Evolutionary conservation across 2,329 filamentous ascomycete species (phyloP), one percentile per base, ranked within the genome.

Genomic region (Didymella sp.): DNA sequence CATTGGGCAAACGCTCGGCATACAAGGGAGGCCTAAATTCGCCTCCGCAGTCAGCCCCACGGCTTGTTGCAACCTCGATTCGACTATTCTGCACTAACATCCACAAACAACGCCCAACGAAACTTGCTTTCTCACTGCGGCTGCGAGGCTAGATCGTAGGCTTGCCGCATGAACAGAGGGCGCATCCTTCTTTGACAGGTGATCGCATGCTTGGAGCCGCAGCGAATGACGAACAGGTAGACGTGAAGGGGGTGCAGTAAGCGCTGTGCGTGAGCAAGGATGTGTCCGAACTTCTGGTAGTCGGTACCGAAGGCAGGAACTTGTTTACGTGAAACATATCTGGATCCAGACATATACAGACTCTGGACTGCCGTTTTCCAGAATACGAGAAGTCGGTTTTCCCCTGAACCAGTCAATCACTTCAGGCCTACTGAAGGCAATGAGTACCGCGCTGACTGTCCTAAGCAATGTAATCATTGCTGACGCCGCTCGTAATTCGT

Each of bases 281-380:
- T 56, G 13, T 41, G 27, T 41, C 53, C 53, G 35, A 47, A 22
- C 13, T 22, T 51, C 33, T 50, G 47, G 53, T 46, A 46, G 42
- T 47, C 47, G 53, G 53, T 56, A 56, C 42, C 53, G 53, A 56
- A 40, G 27, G 17, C 22, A 8, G 22, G 25, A 17, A 55, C 12
- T 46, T 24, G 9, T 51, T 30, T 43, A 51, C 47, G 53, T 51
- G 47, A 51, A 56, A 46, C 47, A 51, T 42, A 47, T 37, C 25
- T 45, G 30, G 33, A 51, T 41, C 11, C 33, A 46, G 46, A 51
- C 21, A 51, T 28, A 17, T 7, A 45, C 41, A 51, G 11, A 25
- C 21, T 4, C 2, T 21, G 35, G 19, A 17, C 15, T 33, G 40
- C 13, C 21, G 11, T 24, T n/a, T 25, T 24, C 15, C 25, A 45